Evolutionary conservation across 2,329 filamentous ascomycete genomes (phyloP).

Genomic region (Anthostomella pinea): DNA sequence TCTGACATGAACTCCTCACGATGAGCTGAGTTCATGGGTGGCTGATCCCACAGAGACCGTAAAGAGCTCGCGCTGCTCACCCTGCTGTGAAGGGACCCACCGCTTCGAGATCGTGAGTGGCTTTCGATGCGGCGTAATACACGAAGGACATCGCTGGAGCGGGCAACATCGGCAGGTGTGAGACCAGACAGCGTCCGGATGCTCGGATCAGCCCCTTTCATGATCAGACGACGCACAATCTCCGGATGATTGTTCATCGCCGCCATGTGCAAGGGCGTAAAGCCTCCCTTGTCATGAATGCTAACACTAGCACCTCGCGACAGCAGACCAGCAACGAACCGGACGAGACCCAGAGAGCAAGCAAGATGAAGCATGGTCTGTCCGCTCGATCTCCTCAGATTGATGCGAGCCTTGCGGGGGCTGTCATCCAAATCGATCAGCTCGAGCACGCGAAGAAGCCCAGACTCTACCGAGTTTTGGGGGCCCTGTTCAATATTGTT

Average conservation of each 20-base stretch:
- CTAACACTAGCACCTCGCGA: constrained; percentile 76
- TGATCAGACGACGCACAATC: constrained; percentile 72
- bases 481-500: constrained; percentile 33
- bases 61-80: constrained; percentile 66
- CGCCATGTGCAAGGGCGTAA: constrained; percentile 79
- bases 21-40: constrained; percentile 32
- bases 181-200: constrained; percentile 68
- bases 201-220: constrained; percentile 69
- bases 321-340: constrained; percentile 73
- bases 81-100: constrained; percentile 57
- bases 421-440: constrained; percentile 76
- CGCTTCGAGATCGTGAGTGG: constrained; percentile 65
- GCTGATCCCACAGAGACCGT: constrained; percentile 63
- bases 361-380: constrained; percentile 81
- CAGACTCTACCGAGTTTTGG: constrained; percentile 56
- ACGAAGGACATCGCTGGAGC: constrained; percentile 60
- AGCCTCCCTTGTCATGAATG: constrained; percentile 72
- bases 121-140: constrained; percentile 61
- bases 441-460: constrained; percentile 72
- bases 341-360: constrained; percentile 69
- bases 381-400: constrained; percentile 62
- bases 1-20: constrained; percentile 40
- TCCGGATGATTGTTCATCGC: constrained; percentile 72
- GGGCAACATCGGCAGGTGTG: constrained; percentile 68
- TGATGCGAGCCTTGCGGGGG: constrained; percentile 63